These are phyloP conservation scores for Xylaria sp. DNA, from an alignment of 2,329 filamentous ascomycete species.

Conservation along the genomic window DNA sequence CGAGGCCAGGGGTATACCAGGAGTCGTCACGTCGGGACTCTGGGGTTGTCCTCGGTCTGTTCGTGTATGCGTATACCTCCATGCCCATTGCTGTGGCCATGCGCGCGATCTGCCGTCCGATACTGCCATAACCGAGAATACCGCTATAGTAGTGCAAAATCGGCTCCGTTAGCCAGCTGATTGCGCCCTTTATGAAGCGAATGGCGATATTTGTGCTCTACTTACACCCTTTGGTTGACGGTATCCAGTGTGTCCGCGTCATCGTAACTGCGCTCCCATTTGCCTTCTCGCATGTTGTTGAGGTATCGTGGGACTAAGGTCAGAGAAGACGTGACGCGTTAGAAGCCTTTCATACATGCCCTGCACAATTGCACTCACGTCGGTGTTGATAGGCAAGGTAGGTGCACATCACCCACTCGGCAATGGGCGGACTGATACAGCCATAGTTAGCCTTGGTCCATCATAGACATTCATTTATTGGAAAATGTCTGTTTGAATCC, in stretches of 20 bases:
- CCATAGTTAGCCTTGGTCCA: neutral
- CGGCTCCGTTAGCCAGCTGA: neutral
- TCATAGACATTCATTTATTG: no score
- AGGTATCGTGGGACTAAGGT: conserved; percentile 41
- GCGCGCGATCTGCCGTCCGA: conserved; percentile 40
- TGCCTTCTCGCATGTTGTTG: conserved; percentile 38
- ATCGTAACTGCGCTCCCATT: conserved; percentile 37
- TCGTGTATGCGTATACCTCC: conserved; percentile 64
- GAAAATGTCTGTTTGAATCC: neutral
- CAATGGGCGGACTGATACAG: conserved; percentile 45
- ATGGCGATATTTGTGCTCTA: conserved; percentile 8
- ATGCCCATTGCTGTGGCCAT: conserved; percentile 57
- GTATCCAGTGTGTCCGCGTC: conserved; percentile 40
- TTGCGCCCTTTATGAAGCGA: neutral
- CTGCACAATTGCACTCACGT: conserved; percentile 32
- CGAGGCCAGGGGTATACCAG: conserved; percentile 60
- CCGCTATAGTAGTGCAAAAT: conserved; percentile 23
- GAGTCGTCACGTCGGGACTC: conserved; percentile 54
- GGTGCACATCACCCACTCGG: conserved; percentile 52
- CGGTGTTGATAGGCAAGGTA: conserved; percentile 46
- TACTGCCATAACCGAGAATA: conserved; percentile 42
- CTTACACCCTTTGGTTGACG: conserved; percentile 47
- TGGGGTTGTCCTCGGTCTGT: conserved; percentile 53
- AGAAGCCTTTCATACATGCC: neutral
- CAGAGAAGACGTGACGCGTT: neutral